A percentile compares a stretch with the other conserved stretches of the same genome.
These are phyloP conservation scores for Aspergillus uvarum DNA, from an alignment of 2,329 filamentous ascomycete species.

Conservation along the genomic window DNA sequence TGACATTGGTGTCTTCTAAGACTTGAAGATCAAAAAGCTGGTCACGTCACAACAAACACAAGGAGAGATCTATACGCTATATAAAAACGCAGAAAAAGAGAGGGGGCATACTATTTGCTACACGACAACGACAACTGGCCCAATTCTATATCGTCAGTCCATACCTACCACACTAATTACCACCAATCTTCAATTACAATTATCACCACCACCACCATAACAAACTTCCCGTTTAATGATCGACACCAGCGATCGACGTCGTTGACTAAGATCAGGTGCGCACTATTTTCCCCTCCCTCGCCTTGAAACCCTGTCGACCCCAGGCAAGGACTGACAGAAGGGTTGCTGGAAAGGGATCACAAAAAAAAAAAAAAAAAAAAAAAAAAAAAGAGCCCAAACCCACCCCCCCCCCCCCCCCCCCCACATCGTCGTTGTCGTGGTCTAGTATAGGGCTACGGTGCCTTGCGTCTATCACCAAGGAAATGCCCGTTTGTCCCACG, in stretches of 20 bases:
- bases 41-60: background rate
- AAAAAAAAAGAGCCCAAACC: no score
- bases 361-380: no score
- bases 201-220: background rate
- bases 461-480: conserved; percentile 24
- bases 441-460: conserved; percentile 21
- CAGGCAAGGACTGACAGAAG: conserved; percentile 25
- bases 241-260: conserved; percentile 19
- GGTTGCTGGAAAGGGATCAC: conserved; percentile 20
- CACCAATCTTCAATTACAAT: background rate
- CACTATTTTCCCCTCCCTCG: conserved; percentile 19
- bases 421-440: conserved; percentile 1
- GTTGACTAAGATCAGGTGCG: conserved; percentile 20
- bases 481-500: conserved; percentile 23
- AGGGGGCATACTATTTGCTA: background rate
- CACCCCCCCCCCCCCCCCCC: background rate
- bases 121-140: background rate
- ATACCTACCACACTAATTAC: conserved; percentile 6
- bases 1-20: background rate
- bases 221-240: conserved; percentile 15
- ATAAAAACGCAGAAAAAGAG: background rate
- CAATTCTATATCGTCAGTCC: background rate
- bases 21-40: background rate
- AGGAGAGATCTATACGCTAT: background rate
- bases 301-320: conserved; percentile 16